Evolutionary conservation across 352 stramenopile genomes (phyloP).

Genomic region (Globisporangium nunn): DNA sequence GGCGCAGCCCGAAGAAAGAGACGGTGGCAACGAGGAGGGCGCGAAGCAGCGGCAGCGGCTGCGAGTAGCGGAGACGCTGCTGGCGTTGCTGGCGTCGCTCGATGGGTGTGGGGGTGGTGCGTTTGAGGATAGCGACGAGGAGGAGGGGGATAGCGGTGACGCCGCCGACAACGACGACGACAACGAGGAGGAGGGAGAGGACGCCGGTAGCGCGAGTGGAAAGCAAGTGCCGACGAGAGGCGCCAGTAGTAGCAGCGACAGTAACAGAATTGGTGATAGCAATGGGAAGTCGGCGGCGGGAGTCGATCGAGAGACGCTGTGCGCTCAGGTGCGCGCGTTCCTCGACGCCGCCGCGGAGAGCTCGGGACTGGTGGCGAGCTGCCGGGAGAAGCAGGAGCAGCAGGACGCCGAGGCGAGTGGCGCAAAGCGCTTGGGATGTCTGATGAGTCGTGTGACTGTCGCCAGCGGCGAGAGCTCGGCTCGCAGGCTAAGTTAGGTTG

Average conservation of each 20-base stretch:
- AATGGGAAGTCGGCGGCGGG: too few species aligned
- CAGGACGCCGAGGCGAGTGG: constrained; percentile 56
- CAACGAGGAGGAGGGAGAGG: background rate
- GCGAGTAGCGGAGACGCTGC: constrained; percentile 8
- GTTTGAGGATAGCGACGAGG: too few species aligned
- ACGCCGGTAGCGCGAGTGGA: background rate
- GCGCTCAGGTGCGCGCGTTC: constrained; percentile 19
- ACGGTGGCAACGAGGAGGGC: background rate
- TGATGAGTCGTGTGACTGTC: too few species aligned
- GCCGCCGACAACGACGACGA: background rate
- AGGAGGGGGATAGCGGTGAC: too few species aligned
- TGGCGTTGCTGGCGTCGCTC: constrained; percentile 11
- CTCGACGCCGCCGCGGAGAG: constrained; percentile 33
- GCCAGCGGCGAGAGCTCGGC: too few species aligned
- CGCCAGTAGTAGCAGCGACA: background rate
- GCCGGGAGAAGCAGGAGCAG: constrained; percentile 46
- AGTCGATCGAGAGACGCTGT: background rate
- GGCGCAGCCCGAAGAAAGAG: background rate
- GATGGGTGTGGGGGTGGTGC: background rate
- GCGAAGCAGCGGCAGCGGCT: constrained; percentile 1
- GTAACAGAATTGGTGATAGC: too few species aligned
- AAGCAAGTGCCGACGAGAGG: too few species aligned
- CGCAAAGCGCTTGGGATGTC: background rate
- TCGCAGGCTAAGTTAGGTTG: too few species aligned
- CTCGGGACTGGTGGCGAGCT: constrained; percentile 36